Evolutionary conservation across 495 filamentous ascomycete species (phyloP).

Genomic region (Neurospora sp.): DNA sequence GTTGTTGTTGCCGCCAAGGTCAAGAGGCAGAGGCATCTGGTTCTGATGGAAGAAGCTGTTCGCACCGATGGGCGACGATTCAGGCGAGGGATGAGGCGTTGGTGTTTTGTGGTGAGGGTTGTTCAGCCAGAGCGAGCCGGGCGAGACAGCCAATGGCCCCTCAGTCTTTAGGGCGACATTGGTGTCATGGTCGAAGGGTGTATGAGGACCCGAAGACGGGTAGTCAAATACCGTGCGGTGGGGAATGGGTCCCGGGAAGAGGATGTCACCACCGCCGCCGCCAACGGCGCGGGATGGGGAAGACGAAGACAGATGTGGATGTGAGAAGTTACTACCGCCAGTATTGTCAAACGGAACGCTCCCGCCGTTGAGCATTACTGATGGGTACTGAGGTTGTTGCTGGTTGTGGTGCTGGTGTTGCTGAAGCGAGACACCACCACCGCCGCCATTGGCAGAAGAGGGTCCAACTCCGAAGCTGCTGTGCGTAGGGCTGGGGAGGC

Average conservation of each 20-base stretch:
- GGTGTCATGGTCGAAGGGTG: neutral
- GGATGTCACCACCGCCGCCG: neutral
- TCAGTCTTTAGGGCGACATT: neutral
- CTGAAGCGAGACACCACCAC: neutral
- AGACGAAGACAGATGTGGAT: neutral
- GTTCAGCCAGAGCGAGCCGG: neutral
- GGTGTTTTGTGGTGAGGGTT: neutral
- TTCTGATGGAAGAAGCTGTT: neutral
- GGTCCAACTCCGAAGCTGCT: neutral
- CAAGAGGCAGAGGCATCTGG: neutral
- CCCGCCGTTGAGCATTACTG: neutral
- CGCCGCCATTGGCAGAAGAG: neutral
- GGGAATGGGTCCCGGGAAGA: neutral
- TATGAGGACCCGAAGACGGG: neutral
- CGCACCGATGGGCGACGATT: neutral
- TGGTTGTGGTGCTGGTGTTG: neutral
- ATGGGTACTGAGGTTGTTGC: neutral
- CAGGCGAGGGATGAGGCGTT: neutral
- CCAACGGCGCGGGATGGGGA: neutral
- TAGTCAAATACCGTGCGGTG: neutral
- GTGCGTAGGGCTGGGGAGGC: neutral
- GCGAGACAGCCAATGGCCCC: neutral
- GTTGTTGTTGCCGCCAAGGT: neutral
- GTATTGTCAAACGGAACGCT: neutral
- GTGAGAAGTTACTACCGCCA: neutral